Base-by-base conservation (phyloP, 306 rosid genomes). In the Trifolium repens region DNA sequence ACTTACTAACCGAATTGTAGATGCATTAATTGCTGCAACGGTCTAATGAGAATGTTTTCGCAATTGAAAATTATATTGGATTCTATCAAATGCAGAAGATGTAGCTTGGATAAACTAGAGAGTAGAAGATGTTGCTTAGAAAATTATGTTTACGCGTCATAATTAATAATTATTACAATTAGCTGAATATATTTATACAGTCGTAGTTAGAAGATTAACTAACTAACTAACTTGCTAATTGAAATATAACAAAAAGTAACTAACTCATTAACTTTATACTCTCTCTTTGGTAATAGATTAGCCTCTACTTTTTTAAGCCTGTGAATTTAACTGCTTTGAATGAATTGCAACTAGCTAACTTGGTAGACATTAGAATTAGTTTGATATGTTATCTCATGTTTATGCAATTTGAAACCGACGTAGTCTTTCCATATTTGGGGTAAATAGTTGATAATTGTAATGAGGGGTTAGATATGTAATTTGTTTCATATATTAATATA, bases 381-480 rank as follows among this genome's bases (percentile, higher is more conserved):
- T 42, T 62, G 14, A 69, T 61, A 19, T 43, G 39, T 40, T 61
- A 57, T 75, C 5, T 13, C 55, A 26, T 22, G 61, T 79, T 70
- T 11, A 57, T 79, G 57, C 67, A 69, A 37, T 74, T 69, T 15
- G 63, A 66, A 71, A 60, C 4, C 1, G 10, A 59, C 61, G 4
- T 1, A 22, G 27, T 63, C 30, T 55, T 57, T 9, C 17, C 13
- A 55, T 54, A 42, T 61, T 14, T 17, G 39, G 67, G 54, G 53
- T 72, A 19, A 57, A 39, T 60, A 49, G 63, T 49, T 78, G 69
- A 63, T 32, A 69, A 39, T 62, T 69, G 40, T 19, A 74, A 69
- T 60, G 27, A 4, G 49, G 72, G 24, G 24, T 37, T 49, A 32
- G 37, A 40, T 68, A 64, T 69, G 59, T 16, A 43, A 7, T 57